A percentile compares a stretch with the other conserved stretches of the same genome.
Conservation (phyloP, 2,329 filamentous ascomycete species). For the Fusarium transvaalense region DNA sequence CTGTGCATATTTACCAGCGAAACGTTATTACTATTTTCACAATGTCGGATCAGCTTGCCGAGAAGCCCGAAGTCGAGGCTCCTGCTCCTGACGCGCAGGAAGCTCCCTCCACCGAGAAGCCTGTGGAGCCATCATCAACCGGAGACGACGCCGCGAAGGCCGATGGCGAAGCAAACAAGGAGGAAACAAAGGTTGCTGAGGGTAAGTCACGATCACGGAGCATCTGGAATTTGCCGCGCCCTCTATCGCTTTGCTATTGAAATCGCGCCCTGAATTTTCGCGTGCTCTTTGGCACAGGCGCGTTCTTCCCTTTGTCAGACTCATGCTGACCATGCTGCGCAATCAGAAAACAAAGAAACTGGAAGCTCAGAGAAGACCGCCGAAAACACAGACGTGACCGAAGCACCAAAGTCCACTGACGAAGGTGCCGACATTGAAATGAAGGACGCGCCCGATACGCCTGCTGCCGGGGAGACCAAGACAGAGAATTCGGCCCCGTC, state of each 20-base stretch:
- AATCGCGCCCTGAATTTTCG: constrained; percentile 22
- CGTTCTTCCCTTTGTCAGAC: constrained; percentile 39
- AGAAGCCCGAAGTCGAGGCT: constrained; percentile 54
- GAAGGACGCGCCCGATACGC: constrained; percentile 53
- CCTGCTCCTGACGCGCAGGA: constrained; percentile 51
- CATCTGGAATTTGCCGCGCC: constrained; percentile 23
- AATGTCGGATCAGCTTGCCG: constrained; percentile 57
- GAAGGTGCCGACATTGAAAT: constrained; percentile 67
- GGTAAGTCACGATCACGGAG: constrained; percentile 48
- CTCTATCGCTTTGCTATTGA: constrained; percentile 9
- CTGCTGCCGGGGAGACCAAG: constrained; percentile 49
- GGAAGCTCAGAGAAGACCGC: constrained; percentile 50
- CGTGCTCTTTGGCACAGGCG: constrained; percentile 36
- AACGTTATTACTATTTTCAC: constrained; percentile 43
- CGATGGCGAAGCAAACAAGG: constrained; percentile 44
- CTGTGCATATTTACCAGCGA: constrained; percentile 34
- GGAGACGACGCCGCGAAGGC: constrained; percentile 45
- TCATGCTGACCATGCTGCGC: constrained; percentile 48
- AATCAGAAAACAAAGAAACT: constrained; percentile 47
- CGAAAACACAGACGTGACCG: constrained; percentile 47
- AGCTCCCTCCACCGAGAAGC: constrained; percentile 44
- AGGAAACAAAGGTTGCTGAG: constrained; percentile 48
- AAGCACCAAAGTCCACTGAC: constrained; percentile 46
- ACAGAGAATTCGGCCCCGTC: constrained; percentile 45
- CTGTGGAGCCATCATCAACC: constrained; percentile 39